Evolutionary conservation across 495 filamentous ascomycete genomes (phyloP).

Genomic region (Durotheca rogersii): DNA sequence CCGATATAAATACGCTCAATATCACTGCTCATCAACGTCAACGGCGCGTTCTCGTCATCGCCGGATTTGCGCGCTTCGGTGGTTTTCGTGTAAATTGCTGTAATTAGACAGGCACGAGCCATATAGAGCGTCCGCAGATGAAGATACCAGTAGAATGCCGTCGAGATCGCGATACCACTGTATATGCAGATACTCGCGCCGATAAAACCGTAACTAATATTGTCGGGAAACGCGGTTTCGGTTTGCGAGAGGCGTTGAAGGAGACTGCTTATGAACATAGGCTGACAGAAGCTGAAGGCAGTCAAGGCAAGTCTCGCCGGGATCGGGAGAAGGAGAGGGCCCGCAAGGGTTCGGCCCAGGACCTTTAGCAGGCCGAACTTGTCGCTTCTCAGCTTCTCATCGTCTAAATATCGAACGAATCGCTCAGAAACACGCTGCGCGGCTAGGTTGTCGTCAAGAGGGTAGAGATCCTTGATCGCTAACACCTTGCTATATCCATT

Average conservation of each 20-base stretch:
- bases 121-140: conserved; percentile 60
- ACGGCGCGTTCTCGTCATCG: conserved; percentile 52
- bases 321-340: conserved; percentile 49
- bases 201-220: conserved; percentile 61
- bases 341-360: conserved; percentile 9
- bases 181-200: conserved; percentile 65
- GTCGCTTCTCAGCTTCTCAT: conserved; percentile 29
- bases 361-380: conserved; percentile 15
- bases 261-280: conserved; percentile 60
- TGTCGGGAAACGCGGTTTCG: conserved; percentile 14
- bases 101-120: conserved; percentile 58
- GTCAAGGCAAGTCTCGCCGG: conserved; percentile 56
- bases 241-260: conserved; percentile 22
- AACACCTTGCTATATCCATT: conserved; percentile 46
- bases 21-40: conserved; percentile 63
- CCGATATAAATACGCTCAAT: conserved; percentile 44
- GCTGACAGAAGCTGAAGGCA: conserved; percentile 63
- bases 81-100: conserved; percentile 58
- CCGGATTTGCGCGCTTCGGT: conserved; percentile 43
- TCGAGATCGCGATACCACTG: conserved; percentile 57
- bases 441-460: conserved; percentile 39
- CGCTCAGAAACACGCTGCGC: conserved; percentile 45
- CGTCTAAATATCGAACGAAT: conserved; percentile 34
- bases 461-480: conserved; percentile 43
- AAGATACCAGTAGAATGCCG: conserved; percentile 57